A percentile compares a stretch with the other conserved stretches of the same genome.
phyloP scores from a whole-genome alignment of 139 green algal species.

The Haematococcus sp. region DNA sequence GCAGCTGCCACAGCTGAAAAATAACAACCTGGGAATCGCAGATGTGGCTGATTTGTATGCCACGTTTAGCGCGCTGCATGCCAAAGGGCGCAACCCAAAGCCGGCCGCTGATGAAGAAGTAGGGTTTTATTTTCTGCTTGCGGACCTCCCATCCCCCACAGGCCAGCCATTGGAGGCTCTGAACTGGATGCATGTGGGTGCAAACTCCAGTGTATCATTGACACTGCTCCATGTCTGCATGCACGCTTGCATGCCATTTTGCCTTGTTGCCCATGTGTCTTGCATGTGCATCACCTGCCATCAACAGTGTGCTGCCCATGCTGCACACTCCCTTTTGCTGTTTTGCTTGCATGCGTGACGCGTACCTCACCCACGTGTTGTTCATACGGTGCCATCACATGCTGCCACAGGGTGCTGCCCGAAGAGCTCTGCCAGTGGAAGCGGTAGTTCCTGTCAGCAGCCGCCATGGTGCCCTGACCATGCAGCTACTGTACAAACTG shows the following conservation, averaged over 20 bases:
- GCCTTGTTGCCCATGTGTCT: too few relatives aligned
- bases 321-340: too few relatives aligned
- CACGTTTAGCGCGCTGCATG: slow-evolving; percentile 29
- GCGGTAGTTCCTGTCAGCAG: slow-evolving; percentile 40
- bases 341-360: too few relatives aligned
- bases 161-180: neutral
- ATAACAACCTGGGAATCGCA: neutral
- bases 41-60: slow-evolving; percentile 37
- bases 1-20: slow-evolving; percentile 1
- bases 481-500: slow-evolving; percentile 11
- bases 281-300: too few relatives aligned
- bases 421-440: too few relatives aligned
- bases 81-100: slow-evolving; percentile 26
- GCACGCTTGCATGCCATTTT: too few relatives aligned
- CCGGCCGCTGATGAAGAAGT: slow-evolving; percentile 4
- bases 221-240: neutral
- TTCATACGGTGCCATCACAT: too few relatives aligned
- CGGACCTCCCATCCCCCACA: slow-evolving; percentile 10
- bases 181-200: slow-evolving; percentile 1
- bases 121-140: slow-evolving; percentile 36
- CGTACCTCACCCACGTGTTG: too few relatives aligned
- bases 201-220: too few relatives aligned
- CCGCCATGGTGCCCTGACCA: slow-evolving; percentile 21
- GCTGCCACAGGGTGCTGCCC: too few relatives aligned
- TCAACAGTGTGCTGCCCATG: too few relatives aligned